Evolutionary conservation across 257 asterid genomes (phyloP).

Genomic region (Solanum sitiens): DNA sequence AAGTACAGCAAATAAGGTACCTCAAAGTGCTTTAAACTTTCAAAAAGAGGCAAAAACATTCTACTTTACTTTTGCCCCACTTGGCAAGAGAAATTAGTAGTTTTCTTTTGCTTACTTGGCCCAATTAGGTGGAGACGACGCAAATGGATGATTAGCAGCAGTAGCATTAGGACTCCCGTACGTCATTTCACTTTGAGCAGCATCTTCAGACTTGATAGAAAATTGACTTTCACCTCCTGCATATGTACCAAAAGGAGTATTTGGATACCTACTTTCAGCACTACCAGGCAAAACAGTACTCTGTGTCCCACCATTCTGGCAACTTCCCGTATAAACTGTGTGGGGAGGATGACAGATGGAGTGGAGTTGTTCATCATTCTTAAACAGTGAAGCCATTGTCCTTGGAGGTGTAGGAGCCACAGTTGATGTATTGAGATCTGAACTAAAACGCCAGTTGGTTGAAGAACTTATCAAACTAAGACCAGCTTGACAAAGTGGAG

Average conservation of each 20-base stretch:
- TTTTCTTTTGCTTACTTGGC: slow-evolving; percentile 48
- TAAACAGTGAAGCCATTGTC: slow-evolving; percentile 92
- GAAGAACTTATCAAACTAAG: slow-evolving; percentile 65
- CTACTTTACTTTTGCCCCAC: background rate
- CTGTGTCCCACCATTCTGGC: slow-evolving; percentile 52
- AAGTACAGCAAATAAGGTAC: background rate
- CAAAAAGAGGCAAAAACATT: background rate
- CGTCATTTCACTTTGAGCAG: slow-evolving; percentile 29
- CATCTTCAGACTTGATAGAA: slow-evolving; percentile 46
- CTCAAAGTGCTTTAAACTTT: background rate
- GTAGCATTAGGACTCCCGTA: slow-evolving; percentile 36
- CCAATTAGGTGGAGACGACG: slow-evolving; percentile 52
- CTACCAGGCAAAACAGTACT: slow-evolving; percentile 34
- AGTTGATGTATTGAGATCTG: slow-evolving; percentile 42
- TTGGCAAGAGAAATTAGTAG: background rate
- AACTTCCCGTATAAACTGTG: slow-evolving; percentile 44
- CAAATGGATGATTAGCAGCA: slow-evolving; percentile 50
- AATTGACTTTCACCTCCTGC: slow-evolving; percentile 40
- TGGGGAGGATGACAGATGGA: slow-evolving; percentile 40
- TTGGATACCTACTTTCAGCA: slow-evolving; percentile 55
- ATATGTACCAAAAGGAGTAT: slow-evolving; percentile 33
- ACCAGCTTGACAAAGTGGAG: slow-evolving; percentile 79
- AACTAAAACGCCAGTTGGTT: slow-evolving; percentile 58
- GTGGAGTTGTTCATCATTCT: slow-evolving; percentile 52
- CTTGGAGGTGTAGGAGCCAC: slow-evolving; percentile 56